Base-by-base conservation (phyloP, 345 rosid genomes). In the Boechera stricta region DNA sequence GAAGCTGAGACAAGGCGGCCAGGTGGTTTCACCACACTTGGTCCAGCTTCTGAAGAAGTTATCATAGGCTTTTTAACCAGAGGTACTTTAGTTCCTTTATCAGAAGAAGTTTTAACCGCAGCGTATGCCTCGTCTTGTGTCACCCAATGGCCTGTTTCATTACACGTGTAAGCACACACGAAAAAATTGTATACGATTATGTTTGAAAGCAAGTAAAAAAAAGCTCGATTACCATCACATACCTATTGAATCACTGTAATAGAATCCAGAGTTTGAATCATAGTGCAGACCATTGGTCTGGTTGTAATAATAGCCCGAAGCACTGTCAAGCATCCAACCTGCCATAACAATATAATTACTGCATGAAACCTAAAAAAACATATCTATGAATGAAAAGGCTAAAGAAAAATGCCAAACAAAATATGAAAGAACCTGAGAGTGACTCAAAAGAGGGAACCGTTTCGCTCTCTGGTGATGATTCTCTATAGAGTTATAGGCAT, bases 261-360 rank as follows among this genome's bases (percentile, higher is more conserved):
- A 89, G 79, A 95, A 95, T 68, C 98, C 94, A 2, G 97, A 92
- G 49, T 90, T 86, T 41, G 96, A 83, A 79, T 95, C 98, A 58
- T 85, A 86, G 78, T 81, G 85, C n/a, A 92, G 79, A 11, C 92
- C 91, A 53, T 82, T 86, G 54, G 66, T 80, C 61, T 67, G 73
- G 62, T 85, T 88, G 82, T 82, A 82, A 86, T 90, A 85, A 80
- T 95, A 95, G 42, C 97, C 90, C 0, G 91, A 89, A 71, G 85
- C 79, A 66, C 80, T 79, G 74, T 95, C 94, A 65, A 80, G 81
- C 38, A 76, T 83, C 98, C 99, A 92, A 41, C 81, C 99, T 91
- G 92, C 76, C 80, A 87, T 74, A 70, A 49, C 13, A 72, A 8
- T 61, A 49, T 28, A 15, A 57, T 39, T n/a, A 77, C 6, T 32